Evolutionary conservation across 2,329 filamentous ascomycete species (phyloP).

Genomic region (Aureobasidium musti): DNA sequence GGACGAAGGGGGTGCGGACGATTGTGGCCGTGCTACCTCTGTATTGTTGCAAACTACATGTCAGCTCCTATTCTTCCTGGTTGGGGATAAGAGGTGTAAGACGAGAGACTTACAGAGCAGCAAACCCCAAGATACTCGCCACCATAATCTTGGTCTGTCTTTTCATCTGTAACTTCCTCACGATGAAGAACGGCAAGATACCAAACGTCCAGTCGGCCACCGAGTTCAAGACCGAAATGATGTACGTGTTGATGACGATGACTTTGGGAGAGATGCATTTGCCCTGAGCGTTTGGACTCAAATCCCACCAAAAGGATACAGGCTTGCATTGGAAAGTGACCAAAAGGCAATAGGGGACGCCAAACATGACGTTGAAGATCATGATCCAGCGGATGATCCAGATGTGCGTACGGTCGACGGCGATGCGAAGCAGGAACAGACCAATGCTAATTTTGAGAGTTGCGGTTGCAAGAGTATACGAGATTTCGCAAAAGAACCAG

Average conservation of each 20-base stretch:
- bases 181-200: constrained; percentile 46
- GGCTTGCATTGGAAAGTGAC: constrained; percentile 58
- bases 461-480: constrained; percentile 54
- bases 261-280: constrained; percentile 49
- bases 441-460: constrained; percentile 56
- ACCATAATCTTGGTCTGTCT: constrained; percentile 44
- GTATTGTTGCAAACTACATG: too few species aligned
- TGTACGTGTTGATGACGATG: constrained; percentile 49
- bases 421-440: constrained; percentile 57
- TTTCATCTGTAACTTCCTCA: constrained; percentile 48
- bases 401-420: constrained; percentile 49
- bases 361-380: constrained; percentile 48
- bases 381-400: constrained; percentile 53
- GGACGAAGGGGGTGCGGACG: constrained; percentile 50
- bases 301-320: constrained; percentile 55
- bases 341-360: constrained; percentile 54
- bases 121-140: constrained; percentile 45
- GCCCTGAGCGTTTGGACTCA: constrained; percentile 43
- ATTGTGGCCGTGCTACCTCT: constrained; percentile 55
- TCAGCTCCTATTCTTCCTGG: too few species aligned
- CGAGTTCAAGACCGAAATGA: constrained; percentile 43
- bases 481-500: constrained; percentile 61
- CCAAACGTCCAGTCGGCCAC: constrained; percentile 48
- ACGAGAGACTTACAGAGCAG: constrained; percentile 37
- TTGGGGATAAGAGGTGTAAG: too few species aligned